A percentile compares a stretch with the other conserved stretches of the same genome.
Conservation (phyloP, 306 rosid species). For the Dalbergia cultrata region DNA sequence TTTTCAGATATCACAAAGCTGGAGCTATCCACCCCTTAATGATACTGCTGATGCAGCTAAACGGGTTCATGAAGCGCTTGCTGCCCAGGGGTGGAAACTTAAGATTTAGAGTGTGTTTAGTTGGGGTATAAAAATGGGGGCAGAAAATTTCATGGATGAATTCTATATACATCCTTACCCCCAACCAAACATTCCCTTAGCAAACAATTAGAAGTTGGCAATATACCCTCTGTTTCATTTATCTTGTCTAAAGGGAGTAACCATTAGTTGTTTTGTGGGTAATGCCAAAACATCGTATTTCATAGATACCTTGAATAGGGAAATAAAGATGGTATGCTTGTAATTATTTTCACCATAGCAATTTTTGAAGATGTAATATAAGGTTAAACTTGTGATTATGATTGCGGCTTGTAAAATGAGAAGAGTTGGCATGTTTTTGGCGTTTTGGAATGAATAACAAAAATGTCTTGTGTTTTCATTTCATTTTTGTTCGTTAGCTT, state of each 20-base stretch:
- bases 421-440: conserved; percentile 39
- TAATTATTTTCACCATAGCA: conserved; percentile 46
- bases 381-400: conserved; percentile 26
- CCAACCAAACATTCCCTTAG: neutral
- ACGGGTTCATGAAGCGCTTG: conserved; percentile 77
- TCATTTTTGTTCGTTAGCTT: conserved; percentile 3
- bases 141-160: no score
- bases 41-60: conserved; percentile 89
- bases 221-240: neutral
- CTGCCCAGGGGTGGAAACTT: conserved; percentile 91
- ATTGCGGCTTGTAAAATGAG: conserved; percentile 59
- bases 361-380: conserved; percentile 49
- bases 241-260: neutral
- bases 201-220: conserved; percentile 33
- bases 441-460: conserved; percentile 42
- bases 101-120: conserved; percentile 50
- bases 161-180: no score
- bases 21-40: conserved; percentile 96
- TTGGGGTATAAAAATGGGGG: no score
- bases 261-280: conserved; percentile 34
- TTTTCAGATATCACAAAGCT: conserved; percentile 87
- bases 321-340: conserved; percentile 34
- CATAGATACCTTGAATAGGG: conserved; percentile 42
- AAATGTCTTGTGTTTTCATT: neutral
- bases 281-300: conserved; percentile 23